These are phyloP conservation scores for Millerago galiae DNA, from an alignment of 805 yeast genomes.

Conservation along the genomic window DNA sequence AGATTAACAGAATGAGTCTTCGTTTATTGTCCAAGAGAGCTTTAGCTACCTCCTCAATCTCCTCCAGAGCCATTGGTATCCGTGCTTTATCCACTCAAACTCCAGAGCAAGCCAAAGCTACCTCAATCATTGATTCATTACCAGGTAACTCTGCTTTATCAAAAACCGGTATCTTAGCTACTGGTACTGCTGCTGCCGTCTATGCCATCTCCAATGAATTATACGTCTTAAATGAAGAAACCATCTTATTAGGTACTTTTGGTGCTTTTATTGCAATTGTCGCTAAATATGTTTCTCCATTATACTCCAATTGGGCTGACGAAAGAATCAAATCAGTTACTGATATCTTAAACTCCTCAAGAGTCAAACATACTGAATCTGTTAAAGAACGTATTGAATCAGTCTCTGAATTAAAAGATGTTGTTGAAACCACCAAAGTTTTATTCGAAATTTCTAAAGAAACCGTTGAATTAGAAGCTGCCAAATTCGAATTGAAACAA, in stretches of 20 bases:
- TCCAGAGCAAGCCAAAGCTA: slow-evolving; percentile 86
- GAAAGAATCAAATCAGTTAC: slow-evolving; percentile 76
- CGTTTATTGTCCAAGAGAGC: slow-evolving; percentile 8
- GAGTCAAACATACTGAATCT: slow-evolving; percentile 85
- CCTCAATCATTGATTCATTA: slow-evolving; percentile 80
- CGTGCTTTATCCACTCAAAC: slow-evolving; percentile 58
- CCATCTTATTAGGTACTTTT: slow-evolving; percentile 78
- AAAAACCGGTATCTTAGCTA: slow-evolving; percentile 93
- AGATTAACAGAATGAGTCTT: slow-evolving; percentile 7
- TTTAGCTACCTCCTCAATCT: slow-evolving; percentile 7
- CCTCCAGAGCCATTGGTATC: slow-evolving; percentile 44
- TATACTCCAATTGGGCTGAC: slow-evolving; percentile 91
- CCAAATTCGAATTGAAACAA: slow-evolving; percentile 91
- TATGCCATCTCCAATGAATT: slow-evolving; percentile 93
- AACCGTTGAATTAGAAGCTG: slow-evolving; percentile 93
- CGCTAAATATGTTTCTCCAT: slow-evolving; percentile 88
- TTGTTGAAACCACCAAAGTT: slow-evolving; percentile 84
- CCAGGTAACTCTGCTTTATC: slow-evolving; percentile 87
- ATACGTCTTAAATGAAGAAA: slow-evolving; percentile 90
- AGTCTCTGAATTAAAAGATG: slow-evolving; percentile 86
- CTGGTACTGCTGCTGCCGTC: slow-evolving; percentile 88
- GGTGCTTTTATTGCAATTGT: slow-evolving; percentile 65
- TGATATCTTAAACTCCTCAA: slow-evolving; percentile 77
- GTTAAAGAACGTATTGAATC: slow-evolving; percentile 87
- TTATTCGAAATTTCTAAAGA: slow-evolving; percentile 93